phyloP scores from a whole-genome alignment of 139 green algal species.

The Picochlorum costavermella region DNA sequence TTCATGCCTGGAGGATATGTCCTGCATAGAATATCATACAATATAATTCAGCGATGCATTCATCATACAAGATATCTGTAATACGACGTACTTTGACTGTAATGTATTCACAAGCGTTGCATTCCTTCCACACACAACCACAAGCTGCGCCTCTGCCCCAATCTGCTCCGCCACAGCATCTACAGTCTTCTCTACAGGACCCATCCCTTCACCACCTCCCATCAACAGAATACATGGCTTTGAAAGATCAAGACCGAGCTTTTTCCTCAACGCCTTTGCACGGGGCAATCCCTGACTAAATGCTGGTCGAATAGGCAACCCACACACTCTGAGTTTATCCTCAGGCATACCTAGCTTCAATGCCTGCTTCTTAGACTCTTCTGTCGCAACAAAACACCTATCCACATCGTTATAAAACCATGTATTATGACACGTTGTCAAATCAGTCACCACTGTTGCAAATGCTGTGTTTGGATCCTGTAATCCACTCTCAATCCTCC shows the following conservation, averaged over 20 bases:
- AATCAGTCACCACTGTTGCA: slow-evolving; percentile 94
- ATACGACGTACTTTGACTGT: slow-evolving; percentile 3
- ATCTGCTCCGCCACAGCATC: slow-evolving; percentile 53
- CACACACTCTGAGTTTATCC: slow-evolving; percentile 52
- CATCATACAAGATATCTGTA: not conserved
- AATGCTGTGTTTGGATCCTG: slow-evolving; percentile 64
- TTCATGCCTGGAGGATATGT: slow-evolving; percentile 20
- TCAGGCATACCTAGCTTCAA: slow-evolving; percentile 38
- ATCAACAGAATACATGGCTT: slow-evolving; percentile 65
- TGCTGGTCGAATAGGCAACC: slow-evolving; percentile 87
- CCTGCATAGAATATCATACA: not conserved
- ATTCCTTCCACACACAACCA: slow-evolving; percentile 93
- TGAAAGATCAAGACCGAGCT: slow-evolving; percentile 42
- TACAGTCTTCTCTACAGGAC: slow-evolving; percentile 79
- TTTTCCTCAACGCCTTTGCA: slow-evolving; percentile 35
- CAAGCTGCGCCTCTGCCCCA: slow-evolving; percentile 53
- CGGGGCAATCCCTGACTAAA: slow-evolving; percentile 61
- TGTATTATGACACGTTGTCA: slow-evolving; percentile 95
- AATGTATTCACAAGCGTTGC: slow-evolving; percentile 62
- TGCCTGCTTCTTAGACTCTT: slow-evolving; percentile 33
- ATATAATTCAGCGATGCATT: not conserved
- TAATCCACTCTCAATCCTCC: slow-evolving; percentile 33
- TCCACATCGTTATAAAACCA: slow-evolving; percentile 75
- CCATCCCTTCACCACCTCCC: slow-evolving; percentile 95
- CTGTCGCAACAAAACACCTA: slow-evolving; percentile 79